Conservation (phyloP, 2,329 filamentous ascomycete species). For the Curvularia sp. region DNA sequence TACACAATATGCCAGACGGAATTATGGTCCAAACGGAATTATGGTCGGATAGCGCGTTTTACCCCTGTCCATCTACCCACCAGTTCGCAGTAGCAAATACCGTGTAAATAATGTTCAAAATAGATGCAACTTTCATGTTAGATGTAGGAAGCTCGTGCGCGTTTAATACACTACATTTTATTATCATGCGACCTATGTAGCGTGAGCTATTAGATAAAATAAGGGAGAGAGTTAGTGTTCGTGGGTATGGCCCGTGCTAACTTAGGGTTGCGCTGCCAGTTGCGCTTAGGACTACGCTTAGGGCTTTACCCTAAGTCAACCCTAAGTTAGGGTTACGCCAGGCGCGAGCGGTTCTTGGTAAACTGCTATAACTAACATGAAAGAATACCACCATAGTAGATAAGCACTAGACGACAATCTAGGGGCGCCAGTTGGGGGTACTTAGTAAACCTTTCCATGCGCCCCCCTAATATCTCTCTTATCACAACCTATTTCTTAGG, state of each 20-base stretch:
- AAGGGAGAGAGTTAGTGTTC: background rate
- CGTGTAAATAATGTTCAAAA: background rate
- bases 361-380: background rate
- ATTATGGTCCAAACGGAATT: background rate
- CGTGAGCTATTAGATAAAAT: background rate
- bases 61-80: background rate
- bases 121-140: background rate
- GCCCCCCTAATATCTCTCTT: constrained; percentile 1
- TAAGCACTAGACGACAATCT: background rate
- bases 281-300: no score
- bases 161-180: background rate
- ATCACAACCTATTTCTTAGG: background rate
- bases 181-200: background rate
- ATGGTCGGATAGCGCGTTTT: constrained; percentile 4
- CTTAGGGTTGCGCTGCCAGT: background rate
- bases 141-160: background rate
- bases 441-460: background rate
- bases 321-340: background rate
- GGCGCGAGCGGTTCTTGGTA: background rate
- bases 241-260: background rate
- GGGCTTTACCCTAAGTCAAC: no score
- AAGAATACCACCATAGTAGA: constrained; percentile 1
- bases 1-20: background rate
- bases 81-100: background rate
- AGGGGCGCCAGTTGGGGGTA: constrained; percentile 1